These are phyloP conservation scores for Lobosporangium transversale DNA, from an alignment of 192 early-diverging fungal species.

Conservation along the genomic window DNA sequence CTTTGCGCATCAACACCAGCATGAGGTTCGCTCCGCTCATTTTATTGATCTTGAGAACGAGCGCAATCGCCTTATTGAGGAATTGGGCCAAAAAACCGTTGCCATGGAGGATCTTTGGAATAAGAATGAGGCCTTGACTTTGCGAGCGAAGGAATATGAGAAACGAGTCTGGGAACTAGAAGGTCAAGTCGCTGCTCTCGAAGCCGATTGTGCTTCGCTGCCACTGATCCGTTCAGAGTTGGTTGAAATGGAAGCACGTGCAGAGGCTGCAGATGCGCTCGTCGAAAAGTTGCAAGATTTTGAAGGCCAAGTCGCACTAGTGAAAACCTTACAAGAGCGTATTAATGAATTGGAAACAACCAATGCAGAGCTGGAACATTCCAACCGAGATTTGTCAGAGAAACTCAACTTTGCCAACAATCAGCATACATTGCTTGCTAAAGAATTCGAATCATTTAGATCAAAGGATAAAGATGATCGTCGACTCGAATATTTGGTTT, in stretches of 20 bases:
- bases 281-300: slow-evolving; percentile 45
- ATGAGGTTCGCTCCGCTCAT: slow-evolving; percentile 28
- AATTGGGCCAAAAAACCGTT: slow-evolving; percentile 41
- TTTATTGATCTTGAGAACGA: slow-evolving; percentile 48
- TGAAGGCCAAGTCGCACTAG: slow-evolving; percentile 39
- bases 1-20: slow-evolving; percentile 25
- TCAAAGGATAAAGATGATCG: slow-evolving; percentile 52
- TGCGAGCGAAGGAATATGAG: slow-evolving; percentile 49
- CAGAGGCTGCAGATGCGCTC: slow-evolving; percentile 30
- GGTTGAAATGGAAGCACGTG: slow-evolving; percentile 42
- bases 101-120: slow-evolving; percentile 52
- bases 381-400: slow-evolving; percentile 49
- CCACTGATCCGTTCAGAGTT: slow-evolving; percentile 34
- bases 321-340: slow-evolving; percentile 41
- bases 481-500: slow-evolving; percentile 25
- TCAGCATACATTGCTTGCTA: slow-evolving; percentile 40
- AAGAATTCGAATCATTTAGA: slow-evolving; percentile 43
- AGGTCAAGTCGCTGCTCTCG: slow-evolving; percentile 28
- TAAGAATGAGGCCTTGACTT: slow-evolving; percentile 44
- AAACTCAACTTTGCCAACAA: slow-evolving; percentile 49
- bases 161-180: slow-evolving; percentile 52
- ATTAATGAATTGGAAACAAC: slow-evolving; percentile 50
- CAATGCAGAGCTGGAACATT: slow-evolving; percentile 47
- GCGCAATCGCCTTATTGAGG: slow-evolving; percentile 44
- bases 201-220: slow-evolving; percentile 28